phyloP scores from a whole-genome alignment of 2,329 filamentous ascomycete species.

The Aspergillus fumigatus region DNA sequence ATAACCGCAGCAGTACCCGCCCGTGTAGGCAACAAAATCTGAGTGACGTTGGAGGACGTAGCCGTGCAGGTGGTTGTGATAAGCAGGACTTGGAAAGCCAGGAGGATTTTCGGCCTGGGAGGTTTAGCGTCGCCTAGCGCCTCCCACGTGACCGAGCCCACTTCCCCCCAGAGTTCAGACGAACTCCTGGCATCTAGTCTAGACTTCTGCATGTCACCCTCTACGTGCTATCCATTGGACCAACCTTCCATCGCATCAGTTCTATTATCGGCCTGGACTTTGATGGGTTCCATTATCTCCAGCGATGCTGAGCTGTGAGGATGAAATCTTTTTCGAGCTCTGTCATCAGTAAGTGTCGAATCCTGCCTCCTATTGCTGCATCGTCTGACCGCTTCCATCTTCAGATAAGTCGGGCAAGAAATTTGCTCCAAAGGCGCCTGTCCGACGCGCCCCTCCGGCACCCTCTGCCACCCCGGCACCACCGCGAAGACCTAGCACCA shows the following conservation, averaged over 20 bases:
- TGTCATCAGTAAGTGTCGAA: conserved; percentile 44
- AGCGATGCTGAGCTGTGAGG: conserved; percentile 21
- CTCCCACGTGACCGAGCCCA: conserved; percentile 35
- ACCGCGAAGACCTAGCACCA: conserved; percentile 37
- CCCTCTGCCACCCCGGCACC: conserved; percentile 31
- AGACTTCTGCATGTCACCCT: conserved; percentile 21
- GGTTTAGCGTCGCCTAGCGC: conserved; percentile 29
- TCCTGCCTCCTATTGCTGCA: neutral
- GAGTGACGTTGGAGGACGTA: conserved; percentile 5
- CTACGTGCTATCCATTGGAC: neutral
- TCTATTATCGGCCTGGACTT: neutral
- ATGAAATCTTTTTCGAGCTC: conserved; percentile 53
- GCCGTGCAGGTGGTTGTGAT: conserved; percentile 20
- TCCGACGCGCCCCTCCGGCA: conserved; percentile 50
- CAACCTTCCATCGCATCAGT: neutral
- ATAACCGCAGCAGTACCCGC: conserved; percentile 24
- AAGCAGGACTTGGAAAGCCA: conserved; percentile 29
- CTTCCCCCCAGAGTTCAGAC: conserved; percentile 25
- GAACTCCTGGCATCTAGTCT: conserved; percentile 17
- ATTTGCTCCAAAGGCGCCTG: conserved; percentile 68
- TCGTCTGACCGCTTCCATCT: conserved; percentile 8
- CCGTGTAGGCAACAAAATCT: conserved; percentile 3
- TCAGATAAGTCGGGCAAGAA: conserved; percentile 66
- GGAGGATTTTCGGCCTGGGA: conserved; percentile 40
- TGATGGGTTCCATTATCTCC: neutral